These are phyloP conservation scores for Claviceps maximensis DNA, from an alignment of 2,329 filamentous ascomycete genomes.

Conservation along the genomic window DNA sequence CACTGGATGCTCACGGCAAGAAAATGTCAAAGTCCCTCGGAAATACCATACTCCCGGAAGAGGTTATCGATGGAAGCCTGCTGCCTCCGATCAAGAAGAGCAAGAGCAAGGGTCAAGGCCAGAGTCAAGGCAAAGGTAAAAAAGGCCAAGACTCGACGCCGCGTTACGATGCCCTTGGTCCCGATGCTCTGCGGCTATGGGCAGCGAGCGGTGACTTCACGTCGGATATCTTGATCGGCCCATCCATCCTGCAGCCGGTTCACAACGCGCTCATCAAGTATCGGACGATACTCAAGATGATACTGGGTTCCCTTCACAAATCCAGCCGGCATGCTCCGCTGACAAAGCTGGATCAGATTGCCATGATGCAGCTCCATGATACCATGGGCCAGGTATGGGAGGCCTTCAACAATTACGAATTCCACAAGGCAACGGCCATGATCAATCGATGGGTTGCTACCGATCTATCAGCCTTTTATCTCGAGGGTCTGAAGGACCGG, in stretches of 20 bases:
- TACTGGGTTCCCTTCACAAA: slow-evolving; percentile 61
- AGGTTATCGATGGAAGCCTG: slow-evolving; percentile 77
- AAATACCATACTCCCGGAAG: slow-evolving; percentile 66
- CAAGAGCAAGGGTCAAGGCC: slow-evolving; percentile 36
- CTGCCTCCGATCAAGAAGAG: slow-evolving; percentile 55
- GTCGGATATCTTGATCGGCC: slow-evolving; percentile 70
- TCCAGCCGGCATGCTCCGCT: slow-evolving; percentile 36
- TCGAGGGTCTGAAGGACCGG: slow-evolving; percentile 83
- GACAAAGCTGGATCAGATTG: slow-evolving; percentile 57
- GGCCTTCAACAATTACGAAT: slow-evolving; percentile 61
- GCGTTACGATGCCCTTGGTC: slow-evolving; percentile 58
- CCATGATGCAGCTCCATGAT: slow-evolving; percentile 58
- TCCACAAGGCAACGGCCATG: slow-evolving; percentile 59
- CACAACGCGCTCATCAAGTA: slow-evolving; percentile 74
- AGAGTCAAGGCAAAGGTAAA: slow-evolving; percentile 23
- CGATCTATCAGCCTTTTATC: slow-evolving; percentile 85
- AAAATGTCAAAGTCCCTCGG: slow-evolving; percentile 99
- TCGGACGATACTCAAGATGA: slow-evolving; percentile 78
- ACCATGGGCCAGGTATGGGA: slow-evolving; percentile 51
- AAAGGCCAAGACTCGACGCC: slow-evolving; percentile 12
- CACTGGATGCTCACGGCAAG: slow-evolving; percentile 74
- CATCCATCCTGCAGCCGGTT: slow-evolving; percentile 61
- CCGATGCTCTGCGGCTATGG: slow-evolving; percentile 83
- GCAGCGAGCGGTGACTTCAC: slow-evolving; percentile 87
- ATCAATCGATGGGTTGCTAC: slow-evolving; percentile 72